Base-by-base conservation (phyloP, 1,139 yeast species). In the Taiozyma sp. region DNA sequence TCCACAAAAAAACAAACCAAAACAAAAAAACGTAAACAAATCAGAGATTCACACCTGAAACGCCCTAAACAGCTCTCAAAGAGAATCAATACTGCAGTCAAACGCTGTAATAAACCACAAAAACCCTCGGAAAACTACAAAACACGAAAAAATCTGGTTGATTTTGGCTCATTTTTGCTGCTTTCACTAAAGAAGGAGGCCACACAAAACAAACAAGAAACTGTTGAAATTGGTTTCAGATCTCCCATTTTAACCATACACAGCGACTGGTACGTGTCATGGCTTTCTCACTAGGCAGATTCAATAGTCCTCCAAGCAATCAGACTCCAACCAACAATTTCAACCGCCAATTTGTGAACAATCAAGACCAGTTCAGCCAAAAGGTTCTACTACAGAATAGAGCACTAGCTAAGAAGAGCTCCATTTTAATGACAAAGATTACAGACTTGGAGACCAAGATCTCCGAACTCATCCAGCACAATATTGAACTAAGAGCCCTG, bases 381-480 rank as follows among this genome's bases (percentile, higher is more conserved):
- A 69, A 68, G 47, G 71, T 71, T 51, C 57, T 68, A 24, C 57
- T 61, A 12, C 84, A 83, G 60, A 83, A 83, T 64, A 72, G 71
- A 54, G 73, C 78, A 22, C 65, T 84, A 41, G 86, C 87, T 1
- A 76, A 74, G 56, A 78, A 76, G 51, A 83, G 83, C 62, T 75
- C 83, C 8, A 64, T 74, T 24, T 68, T 84, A 63, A 69, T 76
- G 68, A 61, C 73, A 38, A 78, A 72, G 54, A 70, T 84, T 19
- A 66, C 75, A 2, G 80, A 76, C 29, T 65, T 84, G 65, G 88
- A 84, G 61, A 60, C 66, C 14, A 75, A 71, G 54, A 63, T 80
- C 24, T 70, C 76, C 44, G 76, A 73, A 24, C 64, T 78, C 54
- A 72, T 79, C 16, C 73, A 71, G 51, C 83, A 81, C 54, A 77